Conservation (phyloP, 2,329 filamentous ascomycete species). For the Sclerotinia glacialis region DNA sequence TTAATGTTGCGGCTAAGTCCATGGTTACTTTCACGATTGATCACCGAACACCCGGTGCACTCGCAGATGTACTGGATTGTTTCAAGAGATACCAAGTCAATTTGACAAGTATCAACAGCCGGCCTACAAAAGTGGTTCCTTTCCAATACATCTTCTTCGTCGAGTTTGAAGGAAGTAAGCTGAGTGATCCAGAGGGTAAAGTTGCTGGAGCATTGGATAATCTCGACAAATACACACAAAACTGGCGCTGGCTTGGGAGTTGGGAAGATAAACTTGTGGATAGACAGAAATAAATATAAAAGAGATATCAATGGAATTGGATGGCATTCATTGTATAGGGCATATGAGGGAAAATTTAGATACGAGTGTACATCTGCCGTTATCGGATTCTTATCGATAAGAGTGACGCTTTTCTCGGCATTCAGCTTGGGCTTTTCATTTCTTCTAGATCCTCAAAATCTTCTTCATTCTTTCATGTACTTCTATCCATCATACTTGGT, state of each 20-base stretch:
- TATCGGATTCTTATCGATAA: constrained; percentile 23
- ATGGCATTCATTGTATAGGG: neutral
- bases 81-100: constrained; percentile 75
- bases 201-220: constrained; percentile 60
- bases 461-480: neutral
- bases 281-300: constrained; percentile 1
- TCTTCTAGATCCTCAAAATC: neutral
- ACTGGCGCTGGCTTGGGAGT: constrained; percentile 67
- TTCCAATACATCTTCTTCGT: constrained; percentile 97
- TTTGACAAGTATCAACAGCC: constrained; percentile 84
- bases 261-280: constrained; percentile 45
- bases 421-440: neutral
- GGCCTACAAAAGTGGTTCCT: constrained; percentile 69
- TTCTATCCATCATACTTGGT: neutral
- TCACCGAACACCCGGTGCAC: constrained; percentile 73
- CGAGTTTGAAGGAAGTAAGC: constrained; percentile 70
- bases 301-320: neutral
- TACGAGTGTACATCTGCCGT: neutral
- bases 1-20: constrained; percentile 54
- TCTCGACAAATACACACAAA: constrained; percentile 56
- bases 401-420: constrained; percentile 14
- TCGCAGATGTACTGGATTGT: constrained; percentile 75
- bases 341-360: neutral
- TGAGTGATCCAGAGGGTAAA: constrained; percentile 51
- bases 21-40: constrained; percentile 81